A percentile compares a stretch with the other conserved stretches of the same genome.
Conservation (phyloP, 73 alveolate species). For the Tetrahymena borealis region DNA sequence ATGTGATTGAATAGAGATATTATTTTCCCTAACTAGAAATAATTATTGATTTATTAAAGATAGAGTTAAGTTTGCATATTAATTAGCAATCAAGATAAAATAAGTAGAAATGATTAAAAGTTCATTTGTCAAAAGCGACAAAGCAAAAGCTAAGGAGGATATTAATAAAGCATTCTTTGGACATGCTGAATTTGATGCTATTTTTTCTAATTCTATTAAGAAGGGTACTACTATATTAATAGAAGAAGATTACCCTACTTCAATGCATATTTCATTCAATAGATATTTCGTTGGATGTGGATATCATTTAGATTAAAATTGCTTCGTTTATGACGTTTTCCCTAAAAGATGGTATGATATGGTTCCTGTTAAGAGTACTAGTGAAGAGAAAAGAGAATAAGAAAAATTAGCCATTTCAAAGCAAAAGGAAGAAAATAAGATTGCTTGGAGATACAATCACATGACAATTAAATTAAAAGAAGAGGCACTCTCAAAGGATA, state of each 20-base stretch:
- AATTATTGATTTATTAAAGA: too few relatives aligned
- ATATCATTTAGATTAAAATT: background rate
- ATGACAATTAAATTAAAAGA: background rate
- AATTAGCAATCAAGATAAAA: too few relatives aligned
- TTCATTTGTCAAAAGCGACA: background rate
- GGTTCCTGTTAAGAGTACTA: background rate
- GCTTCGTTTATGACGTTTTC: background rate
- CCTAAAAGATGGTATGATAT: background rate
- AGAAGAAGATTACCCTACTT: background rate
- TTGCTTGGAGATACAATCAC: background rate
- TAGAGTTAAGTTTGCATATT: too few relatives aligned
- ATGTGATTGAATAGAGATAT: too few relatives aligned
- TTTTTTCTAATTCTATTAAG: background rate
- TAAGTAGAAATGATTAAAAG: background rate
- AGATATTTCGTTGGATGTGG: background rate
- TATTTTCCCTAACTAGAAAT: too few relatives aligned
- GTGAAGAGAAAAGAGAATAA: background rate
- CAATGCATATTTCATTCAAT: background rate
- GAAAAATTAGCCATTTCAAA: background rate
- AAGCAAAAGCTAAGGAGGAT: background rate
- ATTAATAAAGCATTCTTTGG: background rate
- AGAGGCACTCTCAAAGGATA: background rate
- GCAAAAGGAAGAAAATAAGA: background rate
- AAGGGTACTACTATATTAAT: background rate
- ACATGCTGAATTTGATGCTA: background rate